These are phyloP conservation scores for Xylariaceae sp. DNA, from an alignment of 2,329 filamentous ascomycete genomes.

Conservation along the genomic window DNA sequence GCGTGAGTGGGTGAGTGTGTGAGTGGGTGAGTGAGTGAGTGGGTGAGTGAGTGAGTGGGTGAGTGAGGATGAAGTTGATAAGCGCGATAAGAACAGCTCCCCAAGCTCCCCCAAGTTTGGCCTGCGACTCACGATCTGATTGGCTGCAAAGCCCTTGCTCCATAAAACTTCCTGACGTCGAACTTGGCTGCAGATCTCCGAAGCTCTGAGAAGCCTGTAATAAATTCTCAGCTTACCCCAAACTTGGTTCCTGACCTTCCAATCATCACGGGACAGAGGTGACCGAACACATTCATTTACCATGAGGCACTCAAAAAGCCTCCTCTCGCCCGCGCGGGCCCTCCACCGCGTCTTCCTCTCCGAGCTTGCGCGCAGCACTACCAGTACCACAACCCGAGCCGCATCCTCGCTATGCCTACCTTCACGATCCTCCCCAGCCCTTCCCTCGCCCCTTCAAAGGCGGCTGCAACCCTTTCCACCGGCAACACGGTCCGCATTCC, in stretches of 20 bases:
- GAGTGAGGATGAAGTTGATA: neutral
- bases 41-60: neutral
- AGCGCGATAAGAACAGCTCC: neutral
- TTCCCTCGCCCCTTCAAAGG: conserved; percentile 2
- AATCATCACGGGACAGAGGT: neutral
- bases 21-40: no score
- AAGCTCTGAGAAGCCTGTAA: no score
- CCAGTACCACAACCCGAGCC: neutral
- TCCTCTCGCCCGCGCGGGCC: conserved; percentile 24
- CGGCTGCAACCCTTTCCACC: conserved; percentile 8
- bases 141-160: neutral
- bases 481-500: no score
- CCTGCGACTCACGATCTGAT: neutral
- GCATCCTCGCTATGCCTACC: conserved; percentile 1
- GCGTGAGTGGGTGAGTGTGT: no score
- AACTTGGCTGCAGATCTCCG: neutral
- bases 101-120: no score
- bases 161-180: neutral
- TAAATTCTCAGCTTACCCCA: no score
- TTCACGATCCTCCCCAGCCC: neutral
- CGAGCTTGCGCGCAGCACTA: conserved; percentile 9
- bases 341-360: conserved; percentile 24
- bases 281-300: neutral
- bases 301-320: conserved; percentile 22
- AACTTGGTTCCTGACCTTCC: neutral